Evolutionary conservation across 352 stramenopile species (phyloP), one percentile per base, ranked within the genome.

Genomic region (Phytophthora tubulina): DNA sequence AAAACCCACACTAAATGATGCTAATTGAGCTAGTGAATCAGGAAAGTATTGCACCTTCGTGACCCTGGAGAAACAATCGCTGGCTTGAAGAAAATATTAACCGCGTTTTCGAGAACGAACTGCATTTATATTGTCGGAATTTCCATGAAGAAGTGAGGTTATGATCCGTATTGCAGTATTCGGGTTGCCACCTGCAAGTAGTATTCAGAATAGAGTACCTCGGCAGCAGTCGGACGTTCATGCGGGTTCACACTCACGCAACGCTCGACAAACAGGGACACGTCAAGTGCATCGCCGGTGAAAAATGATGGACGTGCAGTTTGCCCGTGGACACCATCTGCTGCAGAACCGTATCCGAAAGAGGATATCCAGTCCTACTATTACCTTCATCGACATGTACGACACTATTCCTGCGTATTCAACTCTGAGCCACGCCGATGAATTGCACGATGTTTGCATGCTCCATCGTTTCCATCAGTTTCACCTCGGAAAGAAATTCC

Each of bases 391-490:
- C 66, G 7, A 55, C 67, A 41, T 78, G 54, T 76, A 81, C 30
- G 74, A 70, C 7, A 76, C 21, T 21, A 45, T 11, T 70, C 46
- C 4, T 76, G 68, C 13, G 53, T 71, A 32, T 84, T 73, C 36
- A 84, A 33, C 62, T 84, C 77, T 8, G 70, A 2, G 80, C 82
- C 9, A 90, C 80, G 8, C 82, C 82, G 4, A 87, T 62, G 15
- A 90, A 88, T 4, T 57, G 48, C 10, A 90, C 80, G 33, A 88
- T 83, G 15, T 84, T 70, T 2, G 82, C 78, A 44, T 90, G 82
- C 3, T 85, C 80, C 53, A 88, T 71, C 2, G 76, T 72, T 6
- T 74, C 67, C 45, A 83, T 67, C 9, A 85, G 55, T 15, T 78
- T 72, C 46, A 90, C 81, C 55, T 88, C 82, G 2, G 67, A 58